Evolutionary conservation across 1,284 basidiomycete species (phyloP).

Genomic region (Ceratobasidium sp.): DNA sequence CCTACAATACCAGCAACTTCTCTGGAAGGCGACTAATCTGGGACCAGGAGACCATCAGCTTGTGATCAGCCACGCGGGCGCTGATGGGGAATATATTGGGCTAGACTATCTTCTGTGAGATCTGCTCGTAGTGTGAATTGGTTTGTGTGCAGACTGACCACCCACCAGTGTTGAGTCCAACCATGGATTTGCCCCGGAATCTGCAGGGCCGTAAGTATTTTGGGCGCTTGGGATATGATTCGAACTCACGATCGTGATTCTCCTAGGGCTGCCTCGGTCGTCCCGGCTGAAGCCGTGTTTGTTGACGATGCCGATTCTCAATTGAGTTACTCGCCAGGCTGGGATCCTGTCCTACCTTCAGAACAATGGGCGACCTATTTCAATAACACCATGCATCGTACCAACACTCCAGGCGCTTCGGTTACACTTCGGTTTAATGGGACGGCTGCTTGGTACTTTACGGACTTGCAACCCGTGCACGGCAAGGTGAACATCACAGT

Average conservation of each 20-base stretch:
- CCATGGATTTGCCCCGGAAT: conserved; percentile 17
- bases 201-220: conserved; percentile 14
- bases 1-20: conserved; percentile 8
- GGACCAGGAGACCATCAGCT: conserved; percentile 18
- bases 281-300: conserved; percentile 7
- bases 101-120: conserved; percentile 26
- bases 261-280: conserved; percentile 4
- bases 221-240: not conserved
- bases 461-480: conserved; percentile 8
- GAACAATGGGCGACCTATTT: conserved; percentile 13
- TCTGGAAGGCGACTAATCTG: conserved; percentile 7
- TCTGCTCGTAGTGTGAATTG: too few relatives aligned
- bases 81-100: conserved; percentile 11
- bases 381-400: conserved; percentile 16
- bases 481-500: conserved; percentile 17
- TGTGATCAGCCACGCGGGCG: conserved; percentile 17
- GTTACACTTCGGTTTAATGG: conserved; percentile 28
- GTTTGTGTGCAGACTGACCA: not conserved
- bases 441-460: conserved; percentile 26
- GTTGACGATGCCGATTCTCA: conserved; percentile 16
- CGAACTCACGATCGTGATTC: not conserved
- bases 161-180: conserved; percentile 4
- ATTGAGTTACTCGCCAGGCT: conserved; percentile 1
- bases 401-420: not conserved
- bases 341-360: conserved; percentile 29